Base-by-base conservation (phyloP, 108 stramenopile genomes). In the Stephanodiscus triporus region DNA sequence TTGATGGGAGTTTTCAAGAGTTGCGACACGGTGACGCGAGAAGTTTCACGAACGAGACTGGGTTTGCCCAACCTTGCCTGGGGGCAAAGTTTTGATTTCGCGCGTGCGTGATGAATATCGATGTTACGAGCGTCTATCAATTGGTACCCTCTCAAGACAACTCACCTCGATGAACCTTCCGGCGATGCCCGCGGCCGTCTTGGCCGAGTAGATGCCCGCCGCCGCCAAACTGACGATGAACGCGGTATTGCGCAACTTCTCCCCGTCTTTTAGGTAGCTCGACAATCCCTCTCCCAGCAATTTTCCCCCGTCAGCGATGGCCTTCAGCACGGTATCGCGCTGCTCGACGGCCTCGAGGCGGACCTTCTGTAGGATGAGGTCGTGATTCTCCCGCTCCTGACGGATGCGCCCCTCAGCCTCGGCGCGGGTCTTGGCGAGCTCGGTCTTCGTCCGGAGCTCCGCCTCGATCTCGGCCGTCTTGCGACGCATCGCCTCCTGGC, bases 401-500 rank as follows among this genome's bases (percentile, higher is more conserved):
- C 86, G 83, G 67, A 97, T 97, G 19, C 97, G 81, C 9, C 97
- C 98, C 76, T 98, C 97, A 9, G 97, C 94, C 85, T 99, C 93
- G 19, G 95, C 97, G 45, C 88, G 84, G 29, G 93, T 93, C 72
- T 91, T 94, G 69, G 91, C 95, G 20, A 96, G 71, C 76, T 96
- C 97, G 9, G 91, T 94, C 69, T 89, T 90, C 9, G 91, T 93
- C n/a, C 88, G 82, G 8, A 93, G 78, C 36, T 95, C 94, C 0
- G 98, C 98, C 84, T 99, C 98, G 68, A 96, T 92, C 80, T 97
- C 95, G n/a, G 95, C 91, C 14, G 98, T 99, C 79, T 96, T 94
- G 51, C 98, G 89, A 72, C 96, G 92, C 87, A 98, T 94, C 42
- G 88, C 95, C 82, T 99, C 98, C 73, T 97, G 96, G 67, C 96